These are phyloP conservation scores for Rosa persica DNA, from an alignment of 306 rosid species.

Conservation along the genomic window DNA sequence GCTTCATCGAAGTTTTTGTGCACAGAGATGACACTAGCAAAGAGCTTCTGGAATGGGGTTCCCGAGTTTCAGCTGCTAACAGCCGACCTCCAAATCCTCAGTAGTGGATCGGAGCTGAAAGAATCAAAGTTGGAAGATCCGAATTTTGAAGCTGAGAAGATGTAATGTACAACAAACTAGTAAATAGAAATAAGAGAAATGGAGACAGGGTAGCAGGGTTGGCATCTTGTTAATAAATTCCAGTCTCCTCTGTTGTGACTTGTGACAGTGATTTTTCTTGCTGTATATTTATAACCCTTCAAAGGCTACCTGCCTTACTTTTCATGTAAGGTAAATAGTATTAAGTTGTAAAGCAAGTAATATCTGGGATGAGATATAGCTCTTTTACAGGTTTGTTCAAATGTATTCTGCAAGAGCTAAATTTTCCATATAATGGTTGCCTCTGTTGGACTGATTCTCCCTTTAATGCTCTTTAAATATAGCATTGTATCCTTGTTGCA, in stretches of 20 bases:
- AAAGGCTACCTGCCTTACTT: background rate
- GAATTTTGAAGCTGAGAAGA: constrained; percentile 1
- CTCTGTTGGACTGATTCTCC: background rate
- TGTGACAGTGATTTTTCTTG: background rate
- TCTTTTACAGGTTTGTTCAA: background rate
- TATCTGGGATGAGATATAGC: too few species aligned
- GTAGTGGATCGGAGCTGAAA: constrained; percentile 23
- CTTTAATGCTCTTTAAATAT: too few species aligned
- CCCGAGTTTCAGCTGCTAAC: constrained; percentile 86
- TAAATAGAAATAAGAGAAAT: constrained; percentile 19
- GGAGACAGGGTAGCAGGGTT: background rate
- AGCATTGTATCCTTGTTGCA: too few species aligned
- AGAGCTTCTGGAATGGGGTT: constrained; percentile 94
- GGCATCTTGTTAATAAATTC: background rate
- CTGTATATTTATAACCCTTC: background rate
- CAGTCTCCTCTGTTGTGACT: background rate
- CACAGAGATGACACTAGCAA: constrained; percentile 94
- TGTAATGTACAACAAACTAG: background rate
- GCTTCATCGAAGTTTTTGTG: constrained; percentile 69
- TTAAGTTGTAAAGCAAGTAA: background rate
- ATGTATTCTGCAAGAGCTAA: background rate
- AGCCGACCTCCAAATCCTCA: constrained; percentile 88
- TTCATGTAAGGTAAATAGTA: constrained; percentile 2
- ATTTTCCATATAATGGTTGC: too few species aligned
- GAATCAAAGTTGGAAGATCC: background rate